Conservation (phyloP, 2,329 filamentous ascomycete species). For the Colletotrichum filicis region DNA sequence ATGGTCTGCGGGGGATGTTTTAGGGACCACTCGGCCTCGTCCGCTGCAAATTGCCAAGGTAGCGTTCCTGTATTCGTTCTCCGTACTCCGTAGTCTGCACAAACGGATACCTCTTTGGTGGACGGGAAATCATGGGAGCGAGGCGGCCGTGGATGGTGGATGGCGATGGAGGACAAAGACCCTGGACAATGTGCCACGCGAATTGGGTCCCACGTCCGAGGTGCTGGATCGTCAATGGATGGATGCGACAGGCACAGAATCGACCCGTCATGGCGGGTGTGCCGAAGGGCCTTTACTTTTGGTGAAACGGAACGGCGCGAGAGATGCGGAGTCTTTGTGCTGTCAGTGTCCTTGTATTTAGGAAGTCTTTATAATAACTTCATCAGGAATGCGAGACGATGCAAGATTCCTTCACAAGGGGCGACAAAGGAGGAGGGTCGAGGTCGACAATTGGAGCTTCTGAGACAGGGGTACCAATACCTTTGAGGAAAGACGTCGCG, state of each 20-base stretch:
- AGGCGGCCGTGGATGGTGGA: not conserved
- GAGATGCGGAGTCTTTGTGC: slow-evolving; percentile 31
- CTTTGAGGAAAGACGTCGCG: not conserved
- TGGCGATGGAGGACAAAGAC: slow-evolving; percentile 6
- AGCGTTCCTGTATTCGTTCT: not conserved
- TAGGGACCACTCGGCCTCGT: not conserved
- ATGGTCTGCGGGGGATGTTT: not conserved
- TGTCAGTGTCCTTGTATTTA: slow-evolving; percentile 18
- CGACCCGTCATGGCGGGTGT: slow-evolving; percentile 10
- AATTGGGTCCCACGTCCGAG: slow-evolving; percentile 20
- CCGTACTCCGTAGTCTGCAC: not conserved
- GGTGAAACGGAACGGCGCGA: slow-evolving; percentile 30
- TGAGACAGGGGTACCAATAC: not conserved
- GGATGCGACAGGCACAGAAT: slow-evolving; percentile 9
- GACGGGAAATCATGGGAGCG: not conserved
- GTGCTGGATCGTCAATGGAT: slow-evolving; percentile 28
- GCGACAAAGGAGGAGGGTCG: not conserved
- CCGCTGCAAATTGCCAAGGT: not conserved
- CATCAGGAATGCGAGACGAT: not conserved
- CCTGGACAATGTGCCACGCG: slow-evolving; percentile 23
- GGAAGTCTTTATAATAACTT: not conserved
- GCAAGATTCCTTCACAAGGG: slow-evolving; percentile 5
- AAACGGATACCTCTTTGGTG: not conserved
- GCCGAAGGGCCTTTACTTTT: slow-evolving; percentile 10
- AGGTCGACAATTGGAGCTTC: not conserved